phyloP scores from a whole-genome alignment of 129 eudicot genomes.

The Lactuca sativa region DNA sequence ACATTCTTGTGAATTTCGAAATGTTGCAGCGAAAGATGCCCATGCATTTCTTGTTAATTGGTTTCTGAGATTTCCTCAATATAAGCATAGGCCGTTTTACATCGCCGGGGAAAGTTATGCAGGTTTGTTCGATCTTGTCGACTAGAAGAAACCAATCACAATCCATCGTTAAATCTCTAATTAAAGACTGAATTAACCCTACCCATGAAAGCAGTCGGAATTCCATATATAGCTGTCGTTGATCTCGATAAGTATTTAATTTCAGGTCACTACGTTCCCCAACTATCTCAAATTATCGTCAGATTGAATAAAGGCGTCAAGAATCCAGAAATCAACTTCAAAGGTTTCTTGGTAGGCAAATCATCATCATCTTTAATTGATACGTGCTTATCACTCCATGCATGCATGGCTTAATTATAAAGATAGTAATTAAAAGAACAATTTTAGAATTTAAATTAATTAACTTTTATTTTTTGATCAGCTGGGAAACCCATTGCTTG shows the following conservation, averaged over 20 bases:
- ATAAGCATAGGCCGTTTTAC: constrained; percentile 56
- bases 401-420: neutral
- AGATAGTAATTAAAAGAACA: neutral
- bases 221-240: neutral
- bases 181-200: too few species aligned
- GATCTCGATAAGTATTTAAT: neutral
- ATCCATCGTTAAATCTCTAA: too few species aligned
- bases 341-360: constrained; percentile 61
- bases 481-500: constrained; percentile 67
- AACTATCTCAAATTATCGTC: constrained; percentile 54
- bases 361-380: neutral
- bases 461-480: constrained; percentile 5
- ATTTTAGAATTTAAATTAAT: neutral
- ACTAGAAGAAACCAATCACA: too few species aligned
- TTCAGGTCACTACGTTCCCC: constrained; percentile 67
- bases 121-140: constrained; percentile 25
- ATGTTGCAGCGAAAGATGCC: constrained; percentile 53
- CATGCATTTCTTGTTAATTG: constrained; percentile 55
- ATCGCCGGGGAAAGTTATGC: constrained; percentile 85
- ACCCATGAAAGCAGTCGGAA: too few species aligned
- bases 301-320: constrained; percentile 44
- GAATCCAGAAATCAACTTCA: constrained; percentile 55
- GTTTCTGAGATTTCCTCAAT: constrained; percentile 72
- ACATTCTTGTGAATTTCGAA: neutral
- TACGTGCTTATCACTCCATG: neutral